Conservation (phyloP, 257 asterid genomes). For the Euphrasia confusa region DNA sequence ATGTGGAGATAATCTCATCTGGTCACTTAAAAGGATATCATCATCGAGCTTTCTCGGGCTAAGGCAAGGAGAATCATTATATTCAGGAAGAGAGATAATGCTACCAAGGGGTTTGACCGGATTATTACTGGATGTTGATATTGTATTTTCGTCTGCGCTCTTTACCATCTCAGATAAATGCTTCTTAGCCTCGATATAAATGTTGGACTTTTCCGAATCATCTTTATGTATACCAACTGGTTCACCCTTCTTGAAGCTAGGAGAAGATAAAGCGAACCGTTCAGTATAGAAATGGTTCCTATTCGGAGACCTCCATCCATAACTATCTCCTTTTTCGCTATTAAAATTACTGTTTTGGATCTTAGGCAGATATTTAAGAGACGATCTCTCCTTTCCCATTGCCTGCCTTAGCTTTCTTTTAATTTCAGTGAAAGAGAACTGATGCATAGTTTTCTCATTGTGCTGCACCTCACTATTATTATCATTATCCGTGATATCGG, state of each 20-base stretch:
- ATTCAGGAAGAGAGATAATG: slow-evolving; percentile 70
- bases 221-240: slow-evolving; percentile 38
- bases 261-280: slow-evolving; percentile 48
- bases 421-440: slow-evolving; percentile 78
- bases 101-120: slow-evolving; percentile 66
- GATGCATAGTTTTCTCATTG: slow-evolving; percentile 44
- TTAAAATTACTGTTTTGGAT: slow-evolving; percentile 33
- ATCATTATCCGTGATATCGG: slow-evolving; percentile 27
- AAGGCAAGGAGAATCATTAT: slow-evolving; percentile 47
- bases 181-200: slow-evolving; percentile 83
- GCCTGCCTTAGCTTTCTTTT: slow-evolving; percentile 82
- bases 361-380: slow-evolving; percentile 29
- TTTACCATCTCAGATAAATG: slow-evolving; percentile 78
- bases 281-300: slow-evolving; percentile 85
- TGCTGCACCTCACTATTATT: slow-evolving; percentile 24
- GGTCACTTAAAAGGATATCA: slow-evolving; percentile 40
- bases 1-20: slow-evolving; percentile 42
- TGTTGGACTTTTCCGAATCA: slow-evolving; percentile 35
- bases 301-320: slow-evolving; percentile 86
- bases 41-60: slow-evolving; percentile 56
- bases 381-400: slow-evolving; percentile 56
- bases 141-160: slow-evolving; percentile 42
- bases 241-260: slow-evolving; percentile 45
- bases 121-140: slow-evolving; percentile 34
- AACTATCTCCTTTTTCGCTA: slow-evolving; percentile 55